Conservation (phyloP, 257 asterid genomes). For the Salvia rosmarinus region DNA sequence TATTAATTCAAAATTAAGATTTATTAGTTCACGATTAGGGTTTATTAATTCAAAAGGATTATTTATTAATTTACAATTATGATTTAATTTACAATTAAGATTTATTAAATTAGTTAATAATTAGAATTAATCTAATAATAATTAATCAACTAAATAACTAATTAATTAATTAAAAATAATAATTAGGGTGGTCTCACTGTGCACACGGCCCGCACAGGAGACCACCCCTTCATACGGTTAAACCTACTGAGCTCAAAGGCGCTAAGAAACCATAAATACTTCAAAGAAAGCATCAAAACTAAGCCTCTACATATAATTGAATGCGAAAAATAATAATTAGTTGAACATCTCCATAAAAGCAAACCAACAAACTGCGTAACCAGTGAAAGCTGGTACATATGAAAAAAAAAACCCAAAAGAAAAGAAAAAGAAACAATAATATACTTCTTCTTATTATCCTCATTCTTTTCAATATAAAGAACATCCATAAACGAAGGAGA, state of each 20-base stretch:
- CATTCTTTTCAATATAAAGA: neutral
- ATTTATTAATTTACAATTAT: no score
- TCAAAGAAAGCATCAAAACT: neutral
- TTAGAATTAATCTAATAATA: no score
- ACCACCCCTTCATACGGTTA: no score
- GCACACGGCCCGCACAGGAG: no score
- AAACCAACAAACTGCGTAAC: neutral
- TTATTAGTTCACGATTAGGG: no score
- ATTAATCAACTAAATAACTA: no score
- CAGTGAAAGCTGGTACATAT: neutral
- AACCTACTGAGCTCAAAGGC: neutral
- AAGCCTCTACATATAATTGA: conserved; percentile 4
- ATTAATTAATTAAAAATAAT: no score
- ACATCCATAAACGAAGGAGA: neutral
- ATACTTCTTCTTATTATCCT: neutral
- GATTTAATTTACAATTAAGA: no score
- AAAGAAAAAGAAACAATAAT: neutral
- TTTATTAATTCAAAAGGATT: no score
- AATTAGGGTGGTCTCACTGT: no score
- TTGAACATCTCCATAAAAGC: neutral
- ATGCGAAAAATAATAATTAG: neutral
- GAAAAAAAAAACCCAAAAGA: neutral
- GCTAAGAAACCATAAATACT: conserved; percentile 2
- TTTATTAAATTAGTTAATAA: no score
- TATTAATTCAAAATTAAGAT: no score